Percentiles rank a stretch among this genome's conserved stretches.
phyloP scores from a whole-genome alignment of 345 rosid genomes.

The Microthlaspi erraticum region DNA sequence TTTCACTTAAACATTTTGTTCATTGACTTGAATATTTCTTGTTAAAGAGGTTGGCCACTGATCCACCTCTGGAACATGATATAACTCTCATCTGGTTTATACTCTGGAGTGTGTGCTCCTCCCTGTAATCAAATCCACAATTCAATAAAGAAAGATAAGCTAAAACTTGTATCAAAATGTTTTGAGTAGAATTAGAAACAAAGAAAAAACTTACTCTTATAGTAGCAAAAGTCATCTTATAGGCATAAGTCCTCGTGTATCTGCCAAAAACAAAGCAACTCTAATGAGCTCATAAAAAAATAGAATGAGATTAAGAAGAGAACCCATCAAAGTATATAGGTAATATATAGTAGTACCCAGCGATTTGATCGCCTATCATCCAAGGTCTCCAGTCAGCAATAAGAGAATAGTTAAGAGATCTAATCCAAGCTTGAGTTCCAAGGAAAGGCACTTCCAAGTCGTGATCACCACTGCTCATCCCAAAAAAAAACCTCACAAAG shows the following conservation, averaged over 20 bases:
- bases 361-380: slow-evolving; percentile 58
- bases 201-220: slow-evolving; percentile 53
- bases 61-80: slow-evolving; percentile 54
- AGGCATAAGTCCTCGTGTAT: slow-evolving; percentile 70
- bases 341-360: slow-evolving; percentile 38
- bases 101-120: slow-evolving; percentile 70
- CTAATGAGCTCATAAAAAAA: slow-evolving; percentile 13
- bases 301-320: background rate
- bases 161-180: background rate
- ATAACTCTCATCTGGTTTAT: slow-evolving; percentile 57
- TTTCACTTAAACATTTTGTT: background rate
- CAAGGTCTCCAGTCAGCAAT: slow-evolving; percentile 74
- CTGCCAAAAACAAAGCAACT: slow-evolving; percentile 25
- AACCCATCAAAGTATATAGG: background rate
- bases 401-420: slow-evolving; percentile 58
- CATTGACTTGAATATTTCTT: background rate
- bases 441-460: slow-evolving; percentile 52
- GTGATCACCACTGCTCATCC: slow-evolving; percentile 61
- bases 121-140: slow-evolving; percentile 50
- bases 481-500: slow-evolving; percentile 30
- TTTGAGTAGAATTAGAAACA: background rate
- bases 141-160: slow-evolving; percentile 2
- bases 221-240: slow-evolving; percentile 74
- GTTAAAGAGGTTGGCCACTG: slow-evolving; percentile 30
- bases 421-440: slow-evolving; percentile 72